Evolutionary conservation across 2,329 filamentous ascomycete species (phyloP).

Genomic region (Beauveria australis): DNA sequence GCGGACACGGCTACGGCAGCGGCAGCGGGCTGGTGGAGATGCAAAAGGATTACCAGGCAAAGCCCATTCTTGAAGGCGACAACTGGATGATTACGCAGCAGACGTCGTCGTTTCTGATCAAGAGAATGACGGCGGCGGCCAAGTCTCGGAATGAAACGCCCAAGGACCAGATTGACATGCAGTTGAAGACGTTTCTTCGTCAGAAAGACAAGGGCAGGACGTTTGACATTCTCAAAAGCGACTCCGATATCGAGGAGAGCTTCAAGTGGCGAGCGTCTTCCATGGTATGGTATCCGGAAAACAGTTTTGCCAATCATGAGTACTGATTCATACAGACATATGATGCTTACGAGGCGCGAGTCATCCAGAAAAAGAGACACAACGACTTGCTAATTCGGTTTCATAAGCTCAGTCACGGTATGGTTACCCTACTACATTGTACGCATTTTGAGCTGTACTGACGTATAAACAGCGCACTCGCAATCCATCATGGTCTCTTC

Average conservation of each 20-base stretch:
- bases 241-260: slow-evolving; percentile 62
- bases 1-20: slow-evolving; percentile 67
- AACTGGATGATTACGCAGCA: slow-evolving; percentile 80
- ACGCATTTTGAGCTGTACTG: background rate
- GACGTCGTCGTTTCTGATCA: slow-evolving; percentile 68
- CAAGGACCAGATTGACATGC: slow-evolving; percentile 57
- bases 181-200: slow-evolving; percentile 56
- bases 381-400: slow-evolving; percentile 4
- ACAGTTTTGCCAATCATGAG: no score
- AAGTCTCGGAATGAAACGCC: slow-evolving; percentile 47
- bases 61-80: slow-evolving; percentile 65
- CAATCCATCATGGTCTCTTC: slow-evolving; percentile 7
- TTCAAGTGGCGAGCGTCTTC: slow-evolving; percentile 70
- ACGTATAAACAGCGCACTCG: background rate
- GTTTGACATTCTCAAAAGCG: slow-evolving; percentile 64
- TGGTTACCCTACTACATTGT: background rate
- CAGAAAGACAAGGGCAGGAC: slow-evolving; percentile 63
- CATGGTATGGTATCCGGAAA: slow-evolving; percentile 26
- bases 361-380: background rate
- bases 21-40: slow-evolving; percentile 69
- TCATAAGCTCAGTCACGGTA: slow-evolving; percentile 9
- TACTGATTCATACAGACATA: background rate
- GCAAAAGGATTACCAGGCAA: slow-evolving; percentile 70
- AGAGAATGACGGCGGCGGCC: slow-evolving; percentile 45
- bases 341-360: background rate